Conservation (phyloP, 768 basidiomycete genomes). For the Naganishia vaughanmartiniae region DNA sequence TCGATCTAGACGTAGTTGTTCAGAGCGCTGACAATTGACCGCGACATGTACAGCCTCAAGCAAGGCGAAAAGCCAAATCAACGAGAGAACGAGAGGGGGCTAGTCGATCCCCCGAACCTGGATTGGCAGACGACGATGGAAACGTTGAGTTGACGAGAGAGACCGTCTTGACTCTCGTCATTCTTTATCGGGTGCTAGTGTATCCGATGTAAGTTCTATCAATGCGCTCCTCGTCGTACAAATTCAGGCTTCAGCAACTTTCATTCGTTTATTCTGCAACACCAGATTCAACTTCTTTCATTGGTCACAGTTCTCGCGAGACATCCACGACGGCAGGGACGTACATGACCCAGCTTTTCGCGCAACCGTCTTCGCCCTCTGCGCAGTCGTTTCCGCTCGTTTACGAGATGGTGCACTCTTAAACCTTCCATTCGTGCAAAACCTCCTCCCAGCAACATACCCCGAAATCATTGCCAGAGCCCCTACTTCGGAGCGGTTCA, state of each 20-base stretch:
- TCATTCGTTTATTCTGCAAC: slow-evolving; percentile 19
- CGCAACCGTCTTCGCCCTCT: slow-evolving; percentile 31
- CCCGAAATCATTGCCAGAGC: slow-evolving; percentile 12
- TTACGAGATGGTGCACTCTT: slow-evolving; percentile 33
- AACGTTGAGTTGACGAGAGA: background rate
- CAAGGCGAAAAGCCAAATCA: slow-evolving; percentile 1
- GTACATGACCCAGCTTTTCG: slow-evolving; percentile 31
- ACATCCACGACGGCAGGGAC: slow-evolving; percentile 26
- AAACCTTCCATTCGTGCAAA: slow-evolving; percentile 2
- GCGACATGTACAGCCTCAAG: slow-evolving; percentile 6
- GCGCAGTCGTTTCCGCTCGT: slow-evolving; percentile 33
- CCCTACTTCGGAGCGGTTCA: slow-evolving; percentile 39
- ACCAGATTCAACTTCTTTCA: slow-evolving; percentile 31
- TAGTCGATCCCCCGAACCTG: slow-evolving; percentile 12
- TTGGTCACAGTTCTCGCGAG: slow-evolving; percentile 33
- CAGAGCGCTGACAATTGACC: background rate
- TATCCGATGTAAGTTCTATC: slow-evolving; percentile 40
- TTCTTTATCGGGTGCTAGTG: slow-evolving; percentile 31
- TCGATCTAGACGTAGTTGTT: background rate
- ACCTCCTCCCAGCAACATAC: slow-evolving; percentile 10
- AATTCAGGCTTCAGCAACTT: background rate
- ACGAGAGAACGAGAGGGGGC: background rate
- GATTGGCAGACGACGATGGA: background rate
- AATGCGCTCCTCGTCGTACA: background rate
- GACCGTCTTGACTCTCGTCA: slow-evolving; percentile 32